Conservation (phyloP, 176 grass and related monocot species). For the Avena sativa region DNA sequence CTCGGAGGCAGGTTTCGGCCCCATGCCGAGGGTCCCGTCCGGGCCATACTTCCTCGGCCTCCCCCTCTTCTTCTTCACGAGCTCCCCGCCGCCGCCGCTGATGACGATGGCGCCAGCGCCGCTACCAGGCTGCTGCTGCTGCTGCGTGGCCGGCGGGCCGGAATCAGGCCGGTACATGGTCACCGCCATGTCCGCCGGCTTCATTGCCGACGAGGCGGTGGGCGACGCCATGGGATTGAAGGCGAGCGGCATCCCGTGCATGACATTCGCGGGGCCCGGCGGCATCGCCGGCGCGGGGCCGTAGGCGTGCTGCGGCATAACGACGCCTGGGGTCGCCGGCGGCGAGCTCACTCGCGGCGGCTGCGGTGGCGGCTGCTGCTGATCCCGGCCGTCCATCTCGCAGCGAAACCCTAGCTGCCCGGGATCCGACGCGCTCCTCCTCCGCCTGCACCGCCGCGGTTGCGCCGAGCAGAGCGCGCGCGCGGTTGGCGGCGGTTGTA, state of each 20-base stretch:
- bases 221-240: constrained; percentile 62
- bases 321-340: constrained; percentile 27
- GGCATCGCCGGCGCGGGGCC: constrained; percentile 40
- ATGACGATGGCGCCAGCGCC: background rate
- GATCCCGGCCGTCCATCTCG: constrained; percentile 54
- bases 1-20: constrained; percentile 39
- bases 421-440: background rate
- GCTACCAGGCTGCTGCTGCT: background rate
- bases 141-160: constrained; percentile 34
- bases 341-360: constrained; percentile 41
- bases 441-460: background rate
- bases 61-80: constrained; percentile 91
- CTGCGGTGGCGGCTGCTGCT: constrained; percentile 12
- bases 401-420: constrained; percentile 47
- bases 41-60: constrained; percentile 93
- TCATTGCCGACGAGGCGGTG: constrained; percentile 42
- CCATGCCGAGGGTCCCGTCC: constrained; percentile 68
- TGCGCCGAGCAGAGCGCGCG: constrained; percentile 8
- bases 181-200: constrained; percentile 40
- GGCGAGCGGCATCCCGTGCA: constrained; percentile 55
- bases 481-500: constrained; percentile 41
- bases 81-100: constrained; percentile 62
- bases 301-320: constrained; percentile 59
- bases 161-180: constrained; percentile 45
- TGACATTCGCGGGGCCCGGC: constrained; percentile 37